Evolutionary conservation across 164 flowering plant genomes (phyloP).

Genomic region (Magnolia officinalis): DNA sequence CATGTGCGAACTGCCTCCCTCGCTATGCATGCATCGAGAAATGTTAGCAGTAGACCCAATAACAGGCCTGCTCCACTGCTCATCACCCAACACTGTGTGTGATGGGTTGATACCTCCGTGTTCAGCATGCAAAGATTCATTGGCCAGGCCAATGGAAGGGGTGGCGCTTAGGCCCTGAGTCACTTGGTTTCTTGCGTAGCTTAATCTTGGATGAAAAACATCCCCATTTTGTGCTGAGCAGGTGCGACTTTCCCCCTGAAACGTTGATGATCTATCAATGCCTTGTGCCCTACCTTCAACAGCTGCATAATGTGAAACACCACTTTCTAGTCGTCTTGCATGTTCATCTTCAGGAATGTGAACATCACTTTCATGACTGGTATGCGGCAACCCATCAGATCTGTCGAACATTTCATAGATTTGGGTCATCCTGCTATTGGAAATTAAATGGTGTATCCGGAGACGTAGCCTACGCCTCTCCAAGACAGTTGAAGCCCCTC

Average conservation of each 20-base stretch:
- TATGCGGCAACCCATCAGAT: conserved; percentile 22
- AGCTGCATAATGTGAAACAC: conserved; percentile 20
- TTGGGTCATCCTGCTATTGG: conserved; percentile 38
- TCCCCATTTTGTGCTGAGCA: conserved; percentile 20
- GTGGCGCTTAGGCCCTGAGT: conserved; percentile 23
- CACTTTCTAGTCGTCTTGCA: conserved; percentile 24
- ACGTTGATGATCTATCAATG: conserved; percentile 1
- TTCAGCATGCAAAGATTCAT: conserved; percentile 26
- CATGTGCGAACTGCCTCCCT: conserved; percentile 21
- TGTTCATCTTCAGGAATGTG: conserved; percentile 23
- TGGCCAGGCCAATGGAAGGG: conserved; percentile 14
- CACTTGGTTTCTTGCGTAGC: conserved; percentile 27
- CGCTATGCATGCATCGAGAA: conserved; percentile 8
- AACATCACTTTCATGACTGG: conserved; percentile 21
- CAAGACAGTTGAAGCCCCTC: conserved; percentile 68
- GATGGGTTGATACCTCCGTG: conserved; percentile 19
- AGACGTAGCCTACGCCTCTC: conserved; percentile 72
- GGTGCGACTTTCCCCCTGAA: not conserved
- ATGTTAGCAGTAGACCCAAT: conserved; percentile 22
- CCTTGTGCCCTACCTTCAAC: conserved; percentile 31
- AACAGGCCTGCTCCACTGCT: conserved; percentile 33
- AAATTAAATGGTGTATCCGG: conserved; percentile 51
- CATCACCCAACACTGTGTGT: conserved; percentile 18
- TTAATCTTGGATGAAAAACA: conserved; percentile 21
- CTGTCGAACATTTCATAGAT: conserved; percentile 17